Conservation (phyloP, 177 flowering plant species). For the Vitis hybrid region DNA sequence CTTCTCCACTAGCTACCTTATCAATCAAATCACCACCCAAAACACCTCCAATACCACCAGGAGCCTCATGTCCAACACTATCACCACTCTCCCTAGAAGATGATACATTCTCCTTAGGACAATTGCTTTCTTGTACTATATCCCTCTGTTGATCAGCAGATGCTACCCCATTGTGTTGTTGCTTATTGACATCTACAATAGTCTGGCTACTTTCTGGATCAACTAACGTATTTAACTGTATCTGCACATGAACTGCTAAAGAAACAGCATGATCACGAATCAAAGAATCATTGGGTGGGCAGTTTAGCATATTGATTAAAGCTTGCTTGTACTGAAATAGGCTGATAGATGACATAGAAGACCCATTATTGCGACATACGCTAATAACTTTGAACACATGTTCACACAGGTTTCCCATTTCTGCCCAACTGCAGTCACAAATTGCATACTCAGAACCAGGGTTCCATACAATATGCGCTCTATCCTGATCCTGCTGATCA, state of each 20-base stretch:
- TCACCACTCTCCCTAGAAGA: constrained; percentile 9
- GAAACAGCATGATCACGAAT: constrained; percentile 89
- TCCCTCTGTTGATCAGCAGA: constrained; percentile 8
- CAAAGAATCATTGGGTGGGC: constrained; percentile 81
- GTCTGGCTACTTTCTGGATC: constrained; percentile 20
- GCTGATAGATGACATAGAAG: constrained; percentile 50
- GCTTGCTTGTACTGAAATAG: constrained; percentile 54
- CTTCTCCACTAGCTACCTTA: constrained; percentile 16
- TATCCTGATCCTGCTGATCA: constrained; percentile 46
- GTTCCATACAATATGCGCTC: constrained; percentile 52
- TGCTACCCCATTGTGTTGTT: neutral
- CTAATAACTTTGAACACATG: constrained; percentile 63
- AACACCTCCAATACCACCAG: constrained; percentile 10
- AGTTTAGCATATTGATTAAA: constrained; percentile 50
- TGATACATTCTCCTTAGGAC: constrained; percentile 3
- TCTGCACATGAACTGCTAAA: constrained; percentile 62
- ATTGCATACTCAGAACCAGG: constrained; percentile 81
- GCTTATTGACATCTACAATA: neutral
- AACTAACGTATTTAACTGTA: constrained; percentile 43
- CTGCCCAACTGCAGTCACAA: constrained; percentile 81
- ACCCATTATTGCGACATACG: constrained; percentile 45
- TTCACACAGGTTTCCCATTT: constrained; percentile 85
- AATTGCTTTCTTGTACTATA: constrained; percentile 10
- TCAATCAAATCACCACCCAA: constrained; percentile 16
- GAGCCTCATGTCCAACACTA: constrained; percentile 14